Conservation (phyloP, 768 basidiomycete genomes). For the Russula olivacea region DNA sequence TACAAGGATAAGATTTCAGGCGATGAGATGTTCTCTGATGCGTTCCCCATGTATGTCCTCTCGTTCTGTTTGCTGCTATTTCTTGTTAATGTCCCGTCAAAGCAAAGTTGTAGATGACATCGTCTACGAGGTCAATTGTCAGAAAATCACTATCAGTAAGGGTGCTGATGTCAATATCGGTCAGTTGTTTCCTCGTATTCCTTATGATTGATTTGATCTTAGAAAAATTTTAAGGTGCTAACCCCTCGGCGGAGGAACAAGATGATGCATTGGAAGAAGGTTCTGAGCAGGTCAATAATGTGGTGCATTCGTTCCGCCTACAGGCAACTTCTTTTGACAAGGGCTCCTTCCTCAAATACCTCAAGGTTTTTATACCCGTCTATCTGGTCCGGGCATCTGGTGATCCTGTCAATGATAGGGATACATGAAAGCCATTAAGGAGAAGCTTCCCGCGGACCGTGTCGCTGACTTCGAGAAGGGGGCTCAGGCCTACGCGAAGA, state of each 20-base stretch:
- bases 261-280: slow-evolving; percentile 81
- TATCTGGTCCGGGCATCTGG: slow-evolving; percentile 8
- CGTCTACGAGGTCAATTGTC: slow-evolving; percentile 84
- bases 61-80: not conserved
- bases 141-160: slow-evolving; percentile 57
- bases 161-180: slow-evolving; percentile 89
- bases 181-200: slow-evolving; percentile 30
- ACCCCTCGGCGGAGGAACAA: slow-evolving; percentile 85
- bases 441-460: slow-evolving; percentile 50
- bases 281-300: slow-evolving; percentile 74
- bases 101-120: slow-evolving; percentile 76
- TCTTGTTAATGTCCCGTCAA: slow-evolving; percentile 9
- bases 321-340: slow-evolving; percentile 81
- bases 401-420: slow-evolving; percentile 39
- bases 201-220: slow-evolving; percentile 8
- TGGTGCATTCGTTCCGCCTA: slow-evolving; percentile 89
- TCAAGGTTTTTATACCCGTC: slow-evolving; percentile 54
- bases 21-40: slow-evolving; percentile 95
- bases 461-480: slow-evolving; percentile 77
- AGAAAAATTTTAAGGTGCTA: slow-evolving; percentile 57
- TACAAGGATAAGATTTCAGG: slow-evolving; percentile 65
- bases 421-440: slow-evolving; percentile 93
- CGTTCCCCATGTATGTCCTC: slow-evolving; percentile 68
- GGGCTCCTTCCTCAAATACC: slow-evolving; percentile 71
- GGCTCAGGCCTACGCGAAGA: slow-evolving; percentile 76